Evolutionary conservation across 345 rosid genomes (phyloP), one percentile per base, ranked within the genome.

Genomic region (Salix udensis): DNA sequence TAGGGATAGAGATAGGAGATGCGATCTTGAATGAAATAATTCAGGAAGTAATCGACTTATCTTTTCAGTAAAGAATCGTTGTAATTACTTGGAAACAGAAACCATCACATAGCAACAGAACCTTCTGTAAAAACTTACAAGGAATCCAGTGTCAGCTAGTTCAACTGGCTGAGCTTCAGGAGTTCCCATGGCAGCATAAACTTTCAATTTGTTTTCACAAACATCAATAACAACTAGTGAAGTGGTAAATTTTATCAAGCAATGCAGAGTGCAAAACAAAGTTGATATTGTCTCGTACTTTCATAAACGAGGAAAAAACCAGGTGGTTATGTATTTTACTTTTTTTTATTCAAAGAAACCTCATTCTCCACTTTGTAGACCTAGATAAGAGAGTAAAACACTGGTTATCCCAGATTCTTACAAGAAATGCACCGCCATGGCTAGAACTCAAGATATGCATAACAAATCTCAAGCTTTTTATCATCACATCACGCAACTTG

Each of bases 1-100:
- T 80, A 80, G 74, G 81, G 61, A 71, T 46, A 15, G 81, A 82
- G 42, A 67, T 86, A 52, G 81, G 77, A 68, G 85, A 86, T 74
- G 14, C 61, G 16, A 80, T 76, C 78, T 40, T 82, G 65, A 73
- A 78, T 23, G 78, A 65, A 61, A 65, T 79, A 40, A 24, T 84
- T 53, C 61, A 53, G 39, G 82, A 84, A 78, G 37, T 58, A 39
- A 31, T 80, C 1, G 39, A 55, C 31, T 71, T 84, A 18, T 10
- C 60, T 28, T 52, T 53, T n/a, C 65, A 48, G 44, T 74, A 70
- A 68, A 37, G 24, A 16, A 67, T 34, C 14, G 37, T 66, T 40
- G 36, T 34, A 19, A 19, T 21, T 66, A 34, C 28, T 16, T 19
- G 15, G 28, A 68, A 44, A 19, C 58, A 40, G 48, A 11, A n/a